Conservation (phyloP, 2,329 filamentous ascomycete species). For the Stemphylium lycopersici region DNA sequence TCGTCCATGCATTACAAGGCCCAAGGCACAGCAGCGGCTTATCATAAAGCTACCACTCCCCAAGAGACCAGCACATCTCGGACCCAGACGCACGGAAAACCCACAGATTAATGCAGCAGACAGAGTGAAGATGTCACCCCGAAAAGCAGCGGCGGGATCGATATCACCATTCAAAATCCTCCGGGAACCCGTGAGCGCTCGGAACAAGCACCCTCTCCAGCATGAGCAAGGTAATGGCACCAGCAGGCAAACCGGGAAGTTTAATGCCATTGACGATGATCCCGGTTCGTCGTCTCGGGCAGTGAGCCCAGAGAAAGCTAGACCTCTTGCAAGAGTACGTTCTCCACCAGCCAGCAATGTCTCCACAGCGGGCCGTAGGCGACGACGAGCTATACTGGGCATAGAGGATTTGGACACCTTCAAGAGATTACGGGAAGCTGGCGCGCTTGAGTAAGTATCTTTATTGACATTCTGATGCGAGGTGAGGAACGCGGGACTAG, state of each 20-base stretch:
- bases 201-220: background rate
- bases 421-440: background rate
- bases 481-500: conserved; percentile 28
- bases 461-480: background rate
- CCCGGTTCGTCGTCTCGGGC: background rate
- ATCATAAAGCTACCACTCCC: conserved; percentile 2
- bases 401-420: conserved; percentile 4
- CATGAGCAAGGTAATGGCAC: background rate
- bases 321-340: background rate
- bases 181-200: background rate
- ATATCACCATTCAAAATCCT: background rate
- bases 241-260: background rate
- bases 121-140: conserved; percentile 7
- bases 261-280: background rate
- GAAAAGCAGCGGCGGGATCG: background rate
- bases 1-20: background rate
- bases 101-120: background rate
- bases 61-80: background rate
- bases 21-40: background rate
- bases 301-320: background rate
- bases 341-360: background rate
- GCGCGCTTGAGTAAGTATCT: background rate
- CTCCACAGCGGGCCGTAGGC: no score
- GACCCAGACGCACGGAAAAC: background rate
- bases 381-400: background rate